Conservation (phyloP, 2,329 filamentous ascomycete genomes). For the Fusarium virguliforme region DNA sequence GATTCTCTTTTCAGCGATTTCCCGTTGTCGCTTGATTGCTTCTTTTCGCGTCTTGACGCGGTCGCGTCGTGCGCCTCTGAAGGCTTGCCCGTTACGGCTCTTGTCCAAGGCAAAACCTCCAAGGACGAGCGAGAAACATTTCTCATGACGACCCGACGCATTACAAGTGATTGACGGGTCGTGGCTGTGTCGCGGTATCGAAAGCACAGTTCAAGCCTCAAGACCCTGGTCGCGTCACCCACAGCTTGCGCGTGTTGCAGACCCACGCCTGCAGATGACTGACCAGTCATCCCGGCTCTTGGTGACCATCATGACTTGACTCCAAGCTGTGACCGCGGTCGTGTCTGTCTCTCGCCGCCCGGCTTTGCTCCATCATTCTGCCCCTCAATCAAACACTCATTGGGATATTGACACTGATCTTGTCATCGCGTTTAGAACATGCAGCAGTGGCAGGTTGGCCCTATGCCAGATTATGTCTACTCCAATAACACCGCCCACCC, state of each 20-base stretch:
- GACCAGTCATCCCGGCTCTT: conserved; percentile 34
- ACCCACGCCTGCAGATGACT: conserved; percentile 47
- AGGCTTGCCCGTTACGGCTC: conserved; percentile 6
- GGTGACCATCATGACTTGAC: conserved; percentile 35
- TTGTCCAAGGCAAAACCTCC: conserved; percentile 1
- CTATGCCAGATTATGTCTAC: conserved; percentile 73
- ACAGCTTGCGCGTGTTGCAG: conserved; percentile 46
- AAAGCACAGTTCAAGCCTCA: conserved; percentile 34
- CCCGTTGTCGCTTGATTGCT: conserved; percentile 29
- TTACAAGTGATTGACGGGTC: conserved; percentile 2
- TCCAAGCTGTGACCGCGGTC: conserved; percentile 28
- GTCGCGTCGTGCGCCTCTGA: conserved; percentile 1
- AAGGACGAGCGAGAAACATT: background rate
- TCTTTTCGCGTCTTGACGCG: conserved; percentile 35
- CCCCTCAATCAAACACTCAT: conserved; percentile 19
- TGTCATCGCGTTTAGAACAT: conserved; percentile 63
- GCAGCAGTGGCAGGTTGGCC: conserved; percentile 75
- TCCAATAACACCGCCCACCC: conserved; percentile 69
- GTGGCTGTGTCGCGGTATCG: conserved; percentile 30
- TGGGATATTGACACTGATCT: conserved; percentile 42
- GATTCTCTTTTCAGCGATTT: conserved; percentile 35
- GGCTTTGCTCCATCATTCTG: conserved; percentile 29
- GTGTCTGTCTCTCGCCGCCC: conserved; percentile 31
- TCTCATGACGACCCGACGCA: conserved; percentile 12
- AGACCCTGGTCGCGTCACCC: conserved; percentile 51